Base-by-base conservation (phyloP, 768 basidiomycete species). In the Boletus sensibilis region DNA sequence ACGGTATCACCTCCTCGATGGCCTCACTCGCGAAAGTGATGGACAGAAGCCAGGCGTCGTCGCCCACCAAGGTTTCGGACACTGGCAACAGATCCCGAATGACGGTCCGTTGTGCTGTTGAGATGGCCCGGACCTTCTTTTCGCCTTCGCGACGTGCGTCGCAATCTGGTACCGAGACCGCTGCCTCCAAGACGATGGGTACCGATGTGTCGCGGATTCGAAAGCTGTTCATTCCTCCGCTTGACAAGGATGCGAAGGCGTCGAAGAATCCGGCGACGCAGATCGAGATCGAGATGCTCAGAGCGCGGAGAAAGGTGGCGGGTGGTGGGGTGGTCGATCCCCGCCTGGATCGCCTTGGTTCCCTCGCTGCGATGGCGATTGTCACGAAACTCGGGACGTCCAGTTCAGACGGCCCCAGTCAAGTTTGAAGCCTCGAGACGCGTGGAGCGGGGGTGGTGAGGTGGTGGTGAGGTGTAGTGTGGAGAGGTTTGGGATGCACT, bases 241-340 rank as follows among this genome's bases (percentile, higher is more conserved):
- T 58, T 13, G 55, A 53, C 16, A 29, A 49, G 31, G 31, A 37
- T 1, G n/a, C 11, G 13, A 53, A 55, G 21, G 39, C 10, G 3
- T 50, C 45, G 14, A 56, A 7, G 33, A 52, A 59, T 34, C 23
- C 40, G 1, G 20, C 16, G 21, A 56, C 52, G 9, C 53, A 52
- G 20, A 55, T 50, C 1, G 58, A 56, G 42, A 54, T 65, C 18
- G 49, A 60, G 41, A 39, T 60, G 16, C 48, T 50, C 0, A 27
- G 58, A n/a, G 27, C 45, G 8, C 53, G 4, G 46, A 61, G 31
- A 51, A 57, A 46, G 31, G 57, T 46, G 20, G 57, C 41, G 0
- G 34, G 40, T n/a, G 23, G 41, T 31, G 27, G 47, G 18, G 18
- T 44, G 23, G 43, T 44, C 47, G 23, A 49, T 42, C 14, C 38